Evolutionary conservation across 2,329 filamentous ascomycete genomes (phyloP), one percentile per base, ranked within the genome.

Genomic region (Grosmannia serpens): DNA sequence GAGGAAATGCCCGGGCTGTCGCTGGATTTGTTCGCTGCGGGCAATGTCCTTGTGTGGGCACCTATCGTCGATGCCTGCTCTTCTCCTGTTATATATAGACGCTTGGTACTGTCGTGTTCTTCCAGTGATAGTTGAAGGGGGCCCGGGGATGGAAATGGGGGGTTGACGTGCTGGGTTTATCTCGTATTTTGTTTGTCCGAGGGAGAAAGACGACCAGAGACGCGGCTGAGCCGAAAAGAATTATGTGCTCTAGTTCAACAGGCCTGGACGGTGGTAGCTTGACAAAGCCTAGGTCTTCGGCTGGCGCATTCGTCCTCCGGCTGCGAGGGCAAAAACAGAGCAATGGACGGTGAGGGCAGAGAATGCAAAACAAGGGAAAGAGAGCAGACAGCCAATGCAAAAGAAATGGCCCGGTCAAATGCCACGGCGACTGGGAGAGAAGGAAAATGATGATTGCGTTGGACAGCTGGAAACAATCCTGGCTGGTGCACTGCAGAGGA

Each of bases 161-260:
- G 47, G 33, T n/a, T 26, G n/a, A 24, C 11, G 51, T 27, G 33
- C 22, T 24, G 33, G 35, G 24, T 54, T 38, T 54, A 20, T 54
- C 50, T 53, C 33, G 51, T 33, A 53, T 44, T 41, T 27, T 41
- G 31, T 44, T 41, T 54, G 35, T 20, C 22, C 35, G 44, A 54
- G 53, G 53, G 26, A 54, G 53, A 54, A 46, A 31, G 26, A 20
- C 20, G 31, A 29, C n/a, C 17, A 13, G 17, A 27, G 15, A 20
- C 50, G 24, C 29, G 50, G 56, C 56, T 47, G 56, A 52, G 24
- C 35, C 56, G 56, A 57, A 52, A 35, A 57, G 47, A 50, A 47
- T 52, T 55, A 38, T 31, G 22, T 26, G 31, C 29, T 53, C 50
- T 35, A 38, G n/a, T 38, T 53, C 31, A n/a, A 29, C 47, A 17